Evolutionary conservation across 2,329 filamentous ascomycete species (phyloP), one percentile per base, ranked within the genome.

Genomic region (Botrytis paeoniae): DNA sequence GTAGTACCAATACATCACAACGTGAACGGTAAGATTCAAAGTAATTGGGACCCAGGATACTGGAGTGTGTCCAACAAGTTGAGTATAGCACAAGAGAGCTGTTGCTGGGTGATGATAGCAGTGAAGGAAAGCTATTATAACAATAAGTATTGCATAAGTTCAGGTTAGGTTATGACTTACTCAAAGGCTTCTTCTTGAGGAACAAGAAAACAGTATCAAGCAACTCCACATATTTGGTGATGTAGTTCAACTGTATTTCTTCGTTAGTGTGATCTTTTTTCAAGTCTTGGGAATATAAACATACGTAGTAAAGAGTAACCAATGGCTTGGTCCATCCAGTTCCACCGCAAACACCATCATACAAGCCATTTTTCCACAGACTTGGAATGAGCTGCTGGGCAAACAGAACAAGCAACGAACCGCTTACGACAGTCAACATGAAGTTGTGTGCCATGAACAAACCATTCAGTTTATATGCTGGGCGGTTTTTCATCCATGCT

Each of bases 1-100:
- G 89, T 98, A 98, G 91, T 98, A 98, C 95, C 95, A 98, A 91
- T 98, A 98, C 95, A 98, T 98, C 82, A 98, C 93, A 73, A 98
- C 95, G 85, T 98, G 95, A 72, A 98, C 95, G 76, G 89, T 89
- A 81, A 98, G 85, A 88, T 98, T 98, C 79, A 98, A 89, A 71
- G 90, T 92, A 82, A 98, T 98, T 75, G 92, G 91, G 72, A 97
- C 93, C 95, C 95, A 98, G 74, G 95, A 97, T 73, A 98, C 95
- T 64, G 95, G 89, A 63, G 95, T 98, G 81, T 93, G 89, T 78
- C 95, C 95, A 80, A 97, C 91, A 77, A 98, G 90, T 86, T 98
- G 95, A 73, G 94, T 97, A 87, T 97, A 98, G 92, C 95, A 98
- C 79, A 98, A 92, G 77, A 98, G 91, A 79, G 95, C 95, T 73